Evolutionary conservation across 2,329 filamentous ascomycete genomes (phyloP).

Genomic region (Exserohilum rostratum): DNA sequence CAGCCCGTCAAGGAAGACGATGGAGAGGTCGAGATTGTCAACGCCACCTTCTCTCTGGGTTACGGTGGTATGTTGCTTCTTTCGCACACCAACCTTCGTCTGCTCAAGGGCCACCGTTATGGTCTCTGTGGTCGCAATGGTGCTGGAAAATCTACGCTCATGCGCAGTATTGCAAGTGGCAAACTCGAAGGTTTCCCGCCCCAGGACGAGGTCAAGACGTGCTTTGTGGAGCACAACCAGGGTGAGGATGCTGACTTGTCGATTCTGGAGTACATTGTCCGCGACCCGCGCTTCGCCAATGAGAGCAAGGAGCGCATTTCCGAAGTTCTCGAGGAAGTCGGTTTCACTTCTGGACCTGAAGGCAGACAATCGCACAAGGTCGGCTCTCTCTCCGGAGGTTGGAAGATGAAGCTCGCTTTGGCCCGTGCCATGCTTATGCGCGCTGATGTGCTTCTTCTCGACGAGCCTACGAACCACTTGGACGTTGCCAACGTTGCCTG

Average conservation of each 20-base stretch:
- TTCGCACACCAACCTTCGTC: slow-evolving; percentile 91
- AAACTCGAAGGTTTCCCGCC: slow-evolving; percentile 97
- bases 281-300: slow-evolving; percentile 83
- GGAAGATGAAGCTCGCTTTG: slow-evolving; percentile 99
- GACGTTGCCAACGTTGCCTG: slow-evolving; percentile 96
- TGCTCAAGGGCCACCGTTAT: slow-evolving; percentile 96
- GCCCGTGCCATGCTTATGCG: slow-evolving; percentile 95
- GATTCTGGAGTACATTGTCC: slow-evolving; percentile 90
- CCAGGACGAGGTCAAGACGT: slow-evolving; percentile 90
- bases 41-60: slow-evolving; percentile 94
- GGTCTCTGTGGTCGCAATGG: slow-evolving; percentile 97
- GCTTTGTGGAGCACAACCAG: slow-evolving; percentile 99
- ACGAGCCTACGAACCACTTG: slow-evolving; percentile 98
- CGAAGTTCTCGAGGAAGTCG: slow-evolving; percentile 84
- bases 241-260: slow-evolving; percentile 96
- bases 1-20: slow-evolving; percentile 85
- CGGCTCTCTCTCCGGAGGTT: slow-evolving; percentile 93
- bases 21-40: slow-evolving; percentile 94
- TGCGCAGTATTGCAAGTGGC: slow-evolving; percentile 93
- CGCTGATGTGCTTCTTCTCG: slow-evolving; percentile 93
- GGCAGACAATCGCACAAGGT: slow-evolving; percentile 89
- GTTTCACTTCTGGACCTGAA: slow-evolving; percentile 87
- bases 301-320: slow-evolving; percentile 82
- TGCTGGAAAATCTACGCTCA: slow-evolving; percentile 97
- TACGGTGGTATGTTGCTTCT: slow-evolving; percentile 97